Evolutionary conservation across 2,329 filamentous ascomycete genomes (phyloP).

Genomic region (Ascochyta viciae-villosae): DNA sequence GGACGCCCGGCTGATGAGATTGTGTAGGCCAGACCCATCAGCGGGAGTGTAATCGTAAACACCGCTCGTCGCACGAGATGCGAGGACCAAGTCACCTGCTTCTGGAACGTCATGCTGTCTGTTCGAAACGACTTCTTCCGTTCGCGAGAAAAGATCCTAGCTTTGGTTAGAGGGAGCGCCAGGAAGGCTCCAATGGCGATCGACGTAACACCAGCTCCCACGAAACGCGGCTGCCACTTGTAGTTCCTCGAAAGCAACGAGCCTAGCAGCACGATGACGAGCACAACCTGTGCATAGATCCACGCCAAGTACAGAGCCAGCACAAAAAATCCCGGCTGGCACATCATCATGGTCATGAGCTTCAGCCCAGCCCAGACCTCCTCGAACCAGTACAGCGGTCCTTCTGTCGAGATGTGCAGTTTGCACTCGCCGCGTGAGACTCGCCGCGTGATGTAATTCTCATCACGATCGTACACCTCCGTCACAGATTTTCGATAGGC

Average conservation of each 20-base stretch:
- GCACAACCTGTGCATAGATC: conserved; percentile 79
- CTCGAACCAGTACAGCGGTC: conserved; percentile 78
- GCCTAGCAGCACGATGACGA: conserved; percentile 74
- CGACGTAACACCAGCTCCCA: conserved; percentile 71
- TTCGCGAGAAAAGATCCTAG: conserved; percentile 70
- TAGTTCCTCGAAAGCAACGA: conserved; percentile 75
- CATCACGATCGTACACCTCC: conserved; percentile 59
- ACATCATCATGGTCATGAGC: conserved; percentile 73
- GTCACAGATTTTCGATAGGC: conserved; percentile 72
- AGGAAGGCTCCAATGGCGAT: conserved; percentile 73
- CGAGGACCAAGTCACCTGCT: conserved; percentile 71
- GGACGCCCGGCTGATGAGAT: conserved; percentile 69
- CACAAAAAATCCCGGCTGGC: conserved; percentile 75
- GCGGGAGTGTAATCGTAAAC: conserved; percentile 71
- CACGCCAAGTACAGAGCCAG: conserved; percentile 76
- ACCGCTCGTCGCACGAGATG: conserved; percentile 72
- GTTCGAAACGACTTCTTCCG: conserved; percentile 65
- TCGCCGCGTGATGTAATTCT: conserved; percentile 58
- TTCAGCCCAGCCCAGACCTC: conserved; percentile 75
- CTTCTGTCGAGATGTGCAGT: conserved; percentile 75
- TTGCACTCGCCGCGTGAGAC: conserved; percentile 77
- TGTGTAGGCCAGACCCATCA: conserved; percentile 72
- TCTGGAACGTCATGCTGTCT: conserved; percentile 72
- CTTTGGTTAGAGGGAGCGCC: conserved; percentile 77
- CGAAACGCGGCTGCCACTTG: conserved; percentile 66